Evolutionary conservation across 345 rosid species (phyloP).

Genomic region (Balakata baccata): DNA sequence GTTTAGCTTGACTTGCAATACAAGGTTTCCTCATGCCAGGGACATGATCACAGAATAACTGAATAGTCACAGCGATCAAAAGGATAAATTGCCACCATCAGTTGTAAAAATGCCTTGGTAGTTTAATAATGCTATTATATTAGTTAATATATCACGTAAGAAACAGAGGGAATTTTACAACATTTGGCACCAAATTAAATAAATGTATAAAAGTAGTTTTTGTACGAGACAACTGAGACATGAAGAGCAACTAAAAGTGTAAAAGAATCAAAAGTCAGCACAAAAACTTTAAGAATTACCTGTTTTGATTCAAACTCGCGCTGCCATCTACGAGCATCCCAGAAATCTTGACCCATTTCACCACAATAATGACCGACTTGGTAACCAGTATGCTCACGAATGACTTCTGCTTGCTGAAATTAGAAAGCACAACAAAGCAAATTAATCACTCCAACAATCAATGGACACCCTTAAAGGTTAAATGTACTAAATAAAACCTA

Average conservation of each 20-base stretch:
- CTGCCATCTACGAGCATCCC: conserved; percentile 92
- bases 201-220: not conserved
- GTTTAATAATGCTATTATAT: not conserved
- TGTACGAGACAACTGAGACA: not conserved
- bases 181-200: not conserved
- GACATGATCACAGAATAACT: not conserved
- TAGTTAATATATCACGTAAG: not conserved
- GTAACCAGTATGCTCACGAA: conserved; percentile 64
- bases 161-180: not conserved
- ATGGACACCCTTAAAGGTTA: conserved; percentile 4
- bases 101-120: not conserved
- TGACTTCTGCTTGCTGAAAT: conserved; percentile 94
- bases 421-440: conserved; percentile 18
- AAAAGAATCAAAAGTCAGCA: not conserved
- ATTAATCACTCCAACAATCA: conserved; percentile 11
- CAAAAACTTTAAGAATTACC: conserved; percentile 39
- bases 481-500: not conserved
- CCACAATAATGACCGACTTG: conserved; percentile 96
- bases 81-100: not conserved
- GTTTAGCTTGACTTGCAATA: not conserved
- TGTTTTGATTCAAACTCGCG: conserved; percentile 90
- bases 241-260: not conserved
- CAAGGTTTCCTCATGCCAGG: not conserved
- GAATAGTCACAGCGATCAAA: not conserved
- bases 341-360: conserved; percentile 95